These are phyloP conservation scores for Ormosia semicastrata DNA, from an alignment of 306 rosid genomes.

Conservation along the genomic window DNA sequence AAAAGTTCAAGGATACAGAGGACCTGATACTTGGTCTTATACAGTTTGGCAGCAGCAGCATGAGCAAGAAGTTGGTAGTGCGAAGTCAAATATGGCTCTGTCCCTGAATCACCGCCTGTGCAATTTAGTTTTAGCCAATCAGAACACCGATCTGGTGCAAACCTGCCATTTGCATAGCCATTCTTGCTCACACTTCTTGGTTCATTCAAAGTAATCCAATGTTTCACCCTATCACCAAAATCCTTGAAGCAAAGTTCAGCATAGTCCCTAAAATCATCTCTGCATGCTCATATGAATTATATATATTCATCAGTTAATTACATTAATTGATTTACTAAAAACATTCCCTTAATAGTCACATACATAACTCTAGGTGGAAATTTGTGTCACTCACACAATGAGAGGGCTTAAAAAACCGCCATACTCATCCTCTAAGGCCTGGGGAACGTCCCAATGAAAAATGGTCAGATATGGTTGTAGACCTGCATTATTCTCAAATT, in stretches of 20 bases:
- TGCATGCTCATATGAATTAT: conserved; percentile 15
- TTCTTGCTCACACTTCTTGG: conserved; percentile 38
- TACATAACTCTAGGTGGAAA: neutral
- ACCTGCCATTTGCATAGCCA: conserved; percentile 50
- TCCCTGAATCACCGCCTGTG: conserved; percentile 61
- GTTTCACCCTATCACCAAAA: conserved; percentile 68
- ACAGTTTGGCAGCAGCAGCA: conserved; percentile 51
- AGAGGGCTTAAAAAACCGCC: conserved; percentile 50
- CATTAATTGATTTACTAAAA: neutral
- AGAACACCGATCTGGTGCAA: conserved; percentile 70
- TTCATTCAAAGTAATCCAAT: conserved; percentile 74
- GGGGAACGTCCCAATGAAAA: conserved; percentile 44
- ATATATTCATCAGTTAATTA: neutral
- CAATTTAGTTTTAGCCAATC: conserved; percentile 48
- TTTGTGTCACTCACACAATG: conserved; percentile 46
- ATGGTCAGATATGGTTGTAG: conserved; percentile 37
- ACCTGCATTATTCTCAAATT: conserved; percentile 23
- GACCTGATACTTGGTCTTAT: conserved; percentile 61
- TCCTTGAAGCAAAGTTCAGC: conserved; percentile 65
- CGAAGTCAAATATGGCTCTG: conserved; percentile 60
- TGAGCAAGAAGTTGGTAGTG: conserved; percentile 70
- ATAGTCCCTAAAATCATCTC: conserved; percentile 49
- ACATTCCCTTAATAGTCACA: neutral
- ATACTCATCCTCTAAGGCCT: conserved; percentile 49
- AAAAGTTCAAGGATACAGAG: neutral